Conservation (phyloP, 306 rosid species). For the Cicer arietinum region DNA sequence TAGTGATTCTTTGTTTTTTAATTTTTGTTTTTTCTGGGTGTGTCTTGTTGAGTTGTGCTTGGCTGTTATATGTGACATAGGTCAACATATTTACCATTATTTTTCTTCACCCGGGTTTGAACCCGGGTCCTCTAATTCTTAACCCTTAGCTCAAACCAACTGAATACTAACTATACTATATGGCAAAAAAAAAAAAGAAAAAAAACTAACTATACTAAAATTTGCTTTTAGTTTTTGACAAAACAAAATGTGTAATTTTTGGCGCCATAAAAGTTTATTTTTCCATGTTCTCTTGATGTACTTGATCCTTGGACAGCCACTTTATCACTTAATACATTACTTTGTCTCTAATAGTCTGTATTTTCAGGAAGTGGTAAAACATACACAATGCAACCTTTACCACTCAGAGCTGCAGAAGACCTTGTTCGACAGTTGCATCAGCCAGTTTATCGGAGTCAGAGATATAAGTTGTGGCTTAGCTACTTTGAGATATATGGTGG, state of each 20-base stretch:
- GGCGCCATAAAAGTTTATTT: conserved; percentile 6
- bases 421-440: conserved; percentile 85
- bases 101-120: no score
- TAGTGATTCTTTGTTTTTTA: background rate
- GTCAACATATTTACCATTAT: conserved; percentile 23
- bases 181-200: background rate
- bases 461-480: conserved; percentile 98
- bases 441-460: conserved; percentile 87
- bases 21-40: background rate
- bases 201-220: background rate
- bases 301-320: conserved; percentile 12
- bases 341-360: conserved; percentile 43
- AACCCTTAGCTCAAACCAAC: no score
- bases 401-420: conserved; percentile 93
- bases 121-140: no score
- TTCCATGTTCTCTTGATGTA: conserved; percentile 16
- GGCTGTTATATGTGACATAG: conserved; percentile 23
- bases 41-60: conserved; percentile 18
- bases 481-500: conserved; percentile 99
- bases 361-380: conserved; percentile 97
- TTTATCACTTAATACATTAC: conserved; percentile 12
- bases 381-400: conserved; percentile 97
- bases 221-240: background rate
- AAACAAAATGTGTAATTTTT: conserved; percentile 12
- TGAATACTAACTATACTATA: background rate